Percentiles rank a stretch among this genome's conserved stretches.
These are phyloP conservation scores for Metschnikowia henanensis DNA, from an alignment of 805 yeast species.

Conservation along the genomic window DNA sequence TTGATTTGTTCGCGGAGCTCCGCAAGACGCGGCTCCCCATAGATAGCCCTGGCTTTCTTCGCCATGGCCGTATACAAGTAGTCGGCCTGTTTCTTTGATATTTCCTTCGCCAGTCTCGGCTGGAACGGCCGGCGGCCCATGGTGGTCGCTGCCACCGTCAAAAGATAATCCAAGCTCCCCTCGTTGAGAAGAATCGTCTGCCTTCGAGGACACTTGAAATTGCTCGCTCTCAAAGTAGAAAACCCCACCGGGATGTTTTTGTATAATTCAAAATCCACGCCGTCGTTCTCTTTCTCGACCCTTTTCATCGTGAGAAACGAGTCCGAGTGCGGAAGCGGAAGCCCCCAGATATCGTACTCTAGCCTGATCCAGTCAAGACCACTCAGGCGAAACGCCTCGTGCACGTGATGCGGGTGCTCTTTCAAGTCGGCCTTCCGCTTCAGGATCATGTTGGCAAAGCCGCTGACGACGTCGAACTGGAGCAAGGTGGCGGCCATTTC, in stretches of 20 bases:
- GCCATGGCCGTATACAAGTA: not conserved
- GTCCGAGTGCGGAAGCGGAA: slow-evolving; percentile 6
- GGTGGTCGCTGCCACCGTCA: slow-evolving; percentile 2
- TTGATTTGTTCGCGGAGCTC: slow-evolving; percentile 14
- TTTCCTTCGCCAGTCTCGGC: slow-evolving; percentile 1
- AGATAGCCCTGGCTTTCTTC: slow-evolving; percentile 2
- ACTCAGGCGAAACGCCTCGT: slow-evolving; percentile 16
- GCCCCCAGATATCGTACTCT: slow-evolving; percentile 36
- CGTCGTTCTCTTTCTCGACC: not conserved
- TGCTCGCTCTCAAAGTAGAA: slow-evolving; percentile 18
- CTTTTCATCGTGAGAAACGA: slow-evolving; percentile 13
- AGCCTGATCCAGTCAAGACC: slow-evolving; percentile 29
- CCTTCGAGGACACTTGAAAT: slow-evolving; percentile 22
- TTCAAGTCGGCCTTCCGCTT: slow-evolving; percentile 2
- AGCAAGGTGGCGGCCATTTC: slow-evolving; percentile 20
- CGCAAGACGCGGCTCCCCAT: slow-evolving; percentile 10
- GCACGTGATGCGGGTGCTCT: slow-evolving; percentile 14
- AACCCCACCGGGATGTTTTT: slow-evolving; percentile 14
- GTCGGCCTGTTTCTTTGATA: slow-evolving; percentile 15
- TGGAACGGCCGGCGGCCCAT: slow-evolving; percentile 5
- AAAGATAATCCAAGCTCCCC: slow-evolving; percentile 13
- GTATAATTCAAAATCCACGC: slow-evolving; percentile 4
- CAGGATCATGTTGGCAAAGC: slow-evolving; percentile 27
- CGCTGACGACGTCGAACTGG: slow-evolving; percentile 39
- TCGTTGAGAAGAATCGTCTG: not conserved